Evolutionary conservation across 306 rosid genomes (phyloP).

Genomic region (Heteromeles arbutifolia): DNA sequence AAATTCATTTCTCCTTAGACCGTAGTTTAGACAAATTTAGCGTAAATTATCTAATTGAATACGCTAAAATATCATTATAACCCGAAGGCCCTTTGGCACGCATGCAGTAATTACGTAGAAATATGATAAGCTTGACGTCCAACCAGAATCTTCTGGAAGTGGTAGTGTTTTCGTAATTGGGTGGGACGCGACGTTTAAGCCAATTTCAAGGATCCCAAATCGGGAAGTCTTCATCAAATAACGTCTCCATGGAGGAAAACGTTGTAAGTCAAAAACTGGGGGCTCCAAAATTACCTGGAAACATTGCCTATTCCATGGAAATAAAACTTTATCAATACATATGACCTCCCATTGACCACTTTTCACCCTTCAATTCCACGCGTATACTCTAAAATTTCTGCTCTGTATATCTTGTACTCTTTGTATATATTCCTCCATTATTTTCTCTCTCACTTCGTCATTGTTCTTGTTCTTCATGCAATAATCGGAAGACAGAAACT

Average conservation of each 20-base stretch:
- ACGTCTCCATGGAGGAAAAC: not conserved
- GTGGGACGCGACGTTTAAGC: not conserved
- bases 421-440: not conserved
- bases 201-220: not conserved
- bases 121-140: not conserved
- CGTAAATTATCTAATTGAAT: not conserved
- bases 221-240: not conserved
- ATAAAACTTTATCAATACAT: not conserved
- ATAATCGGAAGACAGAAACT: not conserved
- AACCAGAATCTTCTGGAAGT: not conserved
- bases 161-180: not conserved
- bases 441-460: not conserved
- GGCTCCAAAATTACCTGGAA: not conserved
- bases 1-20: not conserved
- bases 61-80: not conserved
- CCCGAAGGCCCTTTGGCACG: not conserved
- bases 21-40: not conserved
- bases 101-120: not conserved
- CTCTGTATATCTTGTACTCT: not conserved
- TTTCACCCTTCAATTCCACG: not conserved
- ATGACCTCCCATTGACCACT: not conserved
- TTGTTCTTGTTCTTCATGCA: not conserved
- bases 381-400: not conserved
- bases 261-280: not conserved
- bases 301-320: not conserved